Percentiles rank a stretch among this genome's conserved stretches.
Conservation (phyloP, 805 yeast species). For the Starmerella roubikii region DNA sequence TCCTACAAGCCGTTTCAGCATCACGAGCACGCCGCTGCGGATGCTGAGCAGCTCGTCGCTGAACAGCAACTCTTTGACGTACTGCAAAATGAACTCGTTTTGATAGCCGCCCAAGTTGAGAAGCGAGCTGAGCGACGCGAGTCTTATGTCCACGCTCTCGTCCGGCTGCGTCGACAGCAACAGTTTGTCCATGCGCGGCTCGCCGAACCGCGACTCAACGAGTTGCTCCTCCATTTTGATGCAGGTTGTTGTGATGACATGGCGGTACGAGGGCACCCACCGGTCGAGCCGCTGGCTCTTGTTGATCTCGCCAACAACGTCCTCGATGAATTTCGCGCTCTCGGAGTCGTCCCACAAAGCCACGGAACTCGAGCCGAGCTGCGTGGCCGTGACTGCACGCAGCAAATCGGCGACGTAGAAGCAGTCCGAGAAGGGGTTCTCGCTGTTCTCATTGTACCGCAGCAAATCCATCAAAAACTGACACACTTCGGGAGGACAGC, state of each 20-base stretch:
- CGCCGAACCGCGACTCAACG: constrained; percentile 40
- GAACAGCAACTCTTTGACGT: constrained; percentile 44
- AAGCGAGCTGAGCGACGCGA: constrained; percentile 58
- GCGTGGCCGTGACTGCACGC: constrained; percentile 35
- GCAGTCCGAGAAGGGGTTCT: constrained; percentile 62
- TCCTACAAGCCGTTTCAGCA: constrained; percentile 43
- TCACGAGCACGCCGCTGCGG: constrained; percentile 35
- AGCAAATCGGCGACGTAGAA: constrained; percentile 50
- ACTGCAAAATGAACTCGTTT: constrained; percentile 44
- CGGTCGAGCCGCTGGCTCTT: constrained; percentile 68
- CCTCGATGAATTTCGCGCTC: constrained; percentile 28
- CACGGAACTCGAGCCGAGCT: constrained; percentile 15
- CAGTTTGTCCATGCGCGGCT: constrained; percentile 41
- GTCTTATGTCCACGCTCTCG: constrained; percentile 40
- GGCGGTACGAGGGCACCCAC: constrained; percentile 68
- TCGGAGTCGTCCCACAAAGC: constrained; percentile 12
- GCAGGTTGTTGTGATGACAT: constrained; percentile 41
- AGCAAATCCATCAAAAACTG: constrained; percentile 54
- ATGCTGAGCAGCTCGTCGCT: constrained; percentile 39
- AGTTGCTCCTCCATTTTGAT: constrained; percentile 47
- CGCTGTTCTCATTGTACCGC: constrained; percentile 74
- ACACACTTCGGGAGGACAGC: constrained; percentile 45
- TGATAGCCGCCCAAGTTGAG: constrained; percentile 65
- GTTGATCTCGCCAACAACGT: constrained; percentile 52
- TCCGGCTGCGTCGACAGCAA: constrained; percentile 38